Evolutionary conservation across 805 yeast genomes (phyloP).

Genomic region (Myxozyma geophila): DNA sequence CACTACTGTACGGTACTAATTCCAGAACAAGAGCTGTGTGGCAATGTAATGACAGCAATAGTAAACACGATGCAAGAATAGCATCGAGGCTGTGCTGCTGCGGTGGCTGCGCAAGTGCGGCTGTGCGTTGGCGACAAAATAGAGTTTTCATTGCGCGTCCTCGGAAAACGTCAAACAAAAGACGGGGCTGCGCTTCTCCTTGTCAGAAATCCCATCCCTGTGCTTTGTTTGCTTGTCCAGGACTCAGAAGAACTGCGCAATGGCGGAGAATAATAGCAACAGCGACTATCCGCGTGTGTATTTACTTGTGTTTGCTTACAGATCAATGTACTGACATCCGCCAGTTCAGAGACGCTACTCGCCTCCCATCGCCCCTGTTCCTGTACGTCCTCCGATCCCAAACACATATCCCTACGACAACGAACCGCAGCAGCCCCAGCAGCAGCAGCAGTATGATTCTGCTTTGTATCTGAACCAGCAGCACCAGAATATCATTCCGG

Average conservation of each 20-base stretch:
- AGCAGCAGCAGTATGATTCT: not conserved
- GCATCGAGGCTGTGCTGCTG: too few species aligned
- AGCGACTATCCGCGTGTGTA: not conserved
- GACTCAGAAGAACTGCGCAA: not conserved
- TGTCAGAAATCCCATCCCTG: not conserved
- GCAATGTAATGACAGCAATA: too few species aligned
- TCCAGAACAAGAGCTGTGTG: slow-evolving; percentile 44
- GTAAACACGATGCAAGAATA: too few species aligned
- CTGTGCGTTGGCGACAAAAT: too few species aligned
- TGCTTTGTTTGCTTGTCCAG: not conserved
- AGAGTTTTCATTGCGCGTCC: too few species aligned
- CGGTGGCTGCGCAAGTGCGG: too few species aligned
- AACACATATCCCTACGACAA: slow-evolving; percentile 10
- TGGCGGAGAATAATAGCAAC: not conserved
- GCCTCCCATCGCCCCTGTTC: slow-evolving; percentile 4
- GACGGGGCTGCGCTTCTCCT: too few species aligned
- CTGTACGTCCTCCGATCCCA: slow-evolving; percentile 11
- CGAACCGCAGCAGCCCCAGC: not conserved
- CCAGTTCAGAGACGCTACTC: not conserved
- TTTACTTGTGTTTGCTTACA: not conserved
- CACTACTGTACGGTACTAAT: slow-evolving; percentile 45
- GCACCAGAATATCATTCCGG: slow-evolving; percentile 3
- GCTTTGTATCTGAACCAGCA: not conserved
- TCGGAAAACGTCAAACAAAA: too few species aligned
- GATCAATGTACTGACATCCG: not conserved